phyloP scores from a whole-genome alignment of 2,329 filamentous ascomycete genomes.

The Botrytis tulipae region DNA sequence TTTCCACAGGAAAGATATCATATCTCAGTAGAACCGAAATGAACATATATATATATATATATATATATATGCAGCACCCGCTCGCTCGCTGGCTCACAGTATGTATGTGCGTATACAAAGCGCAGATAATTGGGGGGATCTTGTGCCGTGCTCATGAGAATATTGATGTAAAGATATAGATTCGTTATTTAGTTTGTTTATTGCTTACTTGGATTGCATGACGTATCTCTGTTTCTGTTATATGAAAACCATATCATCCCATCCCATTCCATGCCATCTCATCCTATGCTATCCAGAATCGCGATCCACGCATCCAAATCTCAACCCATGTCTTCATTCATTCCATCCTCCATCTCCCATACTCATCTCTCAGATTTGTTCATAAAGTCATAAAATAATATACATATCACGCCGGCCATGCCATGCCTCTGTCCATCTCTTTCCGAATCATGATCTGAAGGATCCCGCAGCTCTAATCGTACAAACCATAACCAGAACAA shows the following conservation, averaged over 20 bases:
- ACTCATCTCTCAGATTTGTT: not conserved
- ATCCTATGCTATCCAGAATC: not conserved
- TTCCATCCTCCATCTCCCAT: not conserved
- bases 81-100: too few species aligned
- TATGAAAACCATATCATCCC: not conserved
- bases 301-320: not conserved
- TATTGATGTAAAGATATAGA: not conserved
- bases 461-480: not conserved
- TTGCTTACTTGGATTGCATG: not conserved
- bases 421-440: not conserved
- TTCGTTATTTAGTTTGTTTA: not conserved
- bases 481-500: not conserved
- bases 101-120: not conserved
- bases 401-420: not conserved
- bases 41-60: not conserved
- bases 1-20: too few species aligned
- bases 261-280: not conserved
- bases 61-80: accelerated
- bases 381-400: not conserved
- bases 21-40: not conserved
- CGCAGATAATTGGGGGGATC: not conserved
- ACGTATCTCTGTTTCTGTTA: not conserved
- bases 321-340: not conserved
- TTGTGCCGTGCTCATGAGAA: not conserved
- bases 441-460: not conserved